Evolutionary conservation across 768 basidiomycete species (phyloP).

Genomic region (Hygrophorus russula): DNA sequence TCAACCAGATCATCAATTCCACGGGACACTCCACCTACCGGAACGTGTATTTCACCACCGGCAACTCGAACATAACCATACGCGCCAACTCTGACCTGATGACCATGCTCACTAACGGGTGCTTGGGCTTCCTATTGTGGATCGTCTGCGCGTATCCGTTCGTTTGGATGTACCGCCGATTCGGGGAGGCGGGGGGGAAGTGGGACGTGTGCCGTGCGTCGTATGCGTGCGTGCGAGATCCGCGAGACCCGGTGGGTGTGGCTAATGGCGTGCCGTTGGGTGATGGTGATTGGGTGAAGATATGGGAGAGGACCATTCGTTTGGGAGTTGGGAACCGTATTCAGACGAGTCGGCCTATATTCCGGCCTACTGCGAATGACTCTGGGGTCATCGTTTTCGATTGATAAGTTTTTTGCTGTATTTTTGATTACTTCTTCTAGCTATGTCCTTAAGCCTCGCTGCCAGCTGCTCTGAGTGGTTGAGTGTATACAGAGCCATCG

Average conservation of each 20-base stretch:
- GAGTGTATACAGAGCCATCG: no score
- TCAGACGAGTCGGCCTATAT: not conserved
- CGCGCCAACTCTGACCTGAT: not conserved
- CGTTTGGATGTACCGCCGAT: constrained; percentile 1
- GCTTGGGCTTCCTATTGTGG: not conserved
- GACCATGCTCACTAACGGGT: constrained; percentile 1
- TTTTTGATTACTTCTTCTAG: no score
- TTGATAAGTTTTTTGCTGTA: no score
- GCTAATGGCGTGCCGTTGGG: not conserved
- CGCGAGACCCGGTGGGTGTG: not conserved
- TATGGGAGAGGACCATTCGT: constrained; percentile 2
- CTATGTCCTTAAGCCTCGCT: no score
- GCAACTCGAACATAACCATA: not conserved
- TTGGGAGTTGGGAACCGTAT: constrained; percentile 3
- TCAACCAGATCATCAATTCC: constrained; percentile 5
- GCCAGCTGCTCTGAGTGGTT: no score
- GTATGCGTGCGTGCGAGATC: not conserved
- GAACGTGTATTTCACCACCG: not conserved
- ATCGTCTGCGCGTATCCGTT: not conserved
- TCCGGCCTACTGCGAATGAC: constrained; percentile 1
- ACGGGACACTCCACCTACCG: not conserved
- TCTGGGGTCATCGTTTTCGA: constrained; percentile 3
- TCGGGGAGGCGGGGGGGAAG: constrained; percentile 1
- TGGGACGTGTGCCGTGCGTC: constrained; percentile 2
- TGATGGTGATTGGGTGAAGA: constrained; percentile 4